These are phyloP conservation scores for Ogataea sp. DNA, from an alignment of 805 yeast genomes.

Conservation along the genomic window DNA sequence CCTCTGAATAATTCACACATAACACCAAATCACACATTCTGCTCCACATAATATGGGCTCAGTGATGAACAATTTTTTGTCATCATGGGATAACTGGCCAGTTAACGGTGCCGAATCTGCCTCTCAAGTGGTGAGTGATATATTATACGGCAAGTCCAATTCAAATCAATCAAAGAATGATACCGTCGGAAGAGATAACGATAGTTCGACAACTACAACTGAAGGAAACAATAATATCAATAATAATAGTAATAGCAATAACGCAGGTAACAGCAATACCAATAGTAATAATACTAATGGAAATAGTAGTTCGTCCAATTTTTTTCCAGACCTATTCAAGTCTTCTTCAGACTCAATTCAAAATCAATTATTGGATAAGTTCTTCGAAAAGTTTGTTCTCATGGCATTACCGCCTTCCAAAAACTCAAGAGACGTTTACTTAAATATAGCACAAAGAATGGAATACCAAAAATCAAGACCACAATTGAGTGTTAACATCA, in stretches of 20 bases:
- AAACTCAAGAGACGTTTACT: constrained; percentile 32
- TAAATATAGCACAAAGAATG: constrained; percentile 42
- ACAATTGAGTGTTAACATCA: constrained; percentile 55
- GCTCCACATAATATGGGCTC: too few species aligned
- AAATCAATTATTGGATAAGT: constrained; percentile 49
- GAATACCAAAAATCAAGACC: constrained; percentile 59
- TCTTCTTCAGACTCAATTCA: constrained; percentile 11
- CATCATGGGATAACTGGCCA: constrained; percentile 23
- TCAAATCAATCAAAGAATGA: too few species aligned
- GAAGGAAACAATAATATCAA: not conserved
- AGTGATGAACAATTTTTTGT: too few species aligned
- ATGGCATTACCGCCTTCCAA: constrained; percentile 66
- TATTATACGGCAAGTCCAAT: too few species aligned
- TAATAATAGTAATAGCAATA: not conserved
- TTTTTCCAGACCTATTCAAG: constrained; percentile 2
- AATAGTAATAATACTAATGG: not conserved
- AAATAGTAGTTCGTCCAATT: constrained; percentile 1
- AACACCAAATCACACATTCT: too few species aligned
- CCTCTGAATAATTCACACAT: too few species aligned
- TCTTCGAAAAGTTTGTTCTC: constrained; percentile 61
- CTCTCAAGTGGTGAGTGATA: too few species aligned
- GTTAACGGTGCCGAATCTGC: too few species aligned
- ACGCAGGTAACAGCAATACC: not conserved
- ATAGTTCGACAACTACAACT: too few species aligned
- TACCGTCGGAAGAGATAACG: not conserved